Evolutionary conservation across 257 asterid species (phyloP), one percentile per base, ranked within the genome.

Genomic region (Solanum arcanum): DNA sequence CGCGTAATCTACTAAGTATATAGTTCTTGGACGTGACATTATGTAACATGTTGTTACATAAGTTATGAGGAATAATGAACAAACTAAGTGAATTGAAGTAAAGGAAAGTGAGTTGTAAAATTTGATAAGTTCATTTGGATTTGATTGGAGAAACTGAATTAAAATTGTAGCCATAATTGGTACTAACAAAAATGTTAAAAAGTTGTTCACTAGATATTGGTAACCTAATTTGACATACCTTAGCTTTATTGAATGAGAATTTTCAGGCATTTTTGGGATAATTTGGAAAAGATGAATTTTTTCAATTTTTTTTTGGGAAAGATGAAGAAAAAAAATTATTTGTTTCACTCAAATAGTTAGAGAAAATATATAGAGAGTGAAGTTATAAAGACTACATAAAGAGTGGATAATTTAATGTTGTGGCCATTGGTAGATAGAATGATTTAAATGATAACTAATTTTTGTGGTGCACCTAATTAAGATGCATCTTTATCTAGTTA

Each of bases 1-100:
- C 2, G 97, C 94, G 85, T 91, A 91, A 86, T 94, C 97, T 18
- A 94, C 92, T 2, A 94, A 90, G 89, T 92, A 92, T 6, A 93
- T 86, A 0, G 93, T 89, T 27, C 93, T 88, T 3, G 92, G 93
- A 83, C 93, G 87, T 5, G 91, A 87, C 89, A 90, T 86, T 87
- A 91, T 3, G 93, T 89, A 93, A 42, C 70, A 74, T 39, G 91
- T 90, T 2, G 83, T 16, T 70, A 86, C 21, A 62, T 89, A 89
- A 12, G 84, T 44, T 23, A 90, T 20, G 86, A 94, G 47, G 83
- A 92, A 94, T 5, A 18, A 6, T 44, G 88, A 56, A 42, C 73
- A 88, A 0, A 91, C 31, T 84, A 90, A 2, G 42, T 90, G 89
- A 25, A 89, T 14, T 44, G 86, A 62, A 86, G 89, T 84, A 87